Base-by-base conservation (phyloP, 2,329 filamentous ascomycete species). In the Aspergillus sp. region DNA sequence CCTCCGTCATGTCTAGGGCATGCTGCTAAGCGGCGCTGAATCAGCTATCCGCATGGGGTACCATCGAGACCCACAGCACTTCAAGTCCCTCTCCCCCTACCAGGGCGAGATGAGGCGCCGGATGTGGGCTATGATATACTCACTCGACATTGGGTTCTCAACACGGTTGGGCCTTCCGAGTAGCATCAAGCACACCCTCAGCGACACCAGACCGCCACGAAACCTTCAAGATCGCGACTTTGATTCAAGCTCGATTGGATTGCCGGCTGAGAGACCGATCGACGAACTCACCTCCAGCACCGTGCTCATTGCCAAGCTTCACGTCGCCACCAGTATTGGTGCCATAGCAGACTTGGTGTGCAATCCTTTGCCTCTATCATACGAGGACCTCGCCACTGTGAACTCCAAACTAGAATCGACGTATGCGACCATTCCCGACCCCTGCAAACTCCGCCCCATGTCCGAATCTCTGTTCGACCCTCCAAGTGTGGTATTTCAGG, bases 161-260 rank as follows among this genome's bases (percentile, higher is more conserved):
- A 85, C 85, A 61, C 82, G 87, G 57, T 75, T 87, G 58, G 85
- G 85, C 2, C 70, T 88, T 20, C 84, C 85, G 1, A 78, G 78
- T 56, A 81, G 84, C 75, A 75, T 85, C 41, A 73, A 80, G 46
- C 74, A 77, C 14, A 78, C 82, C 46, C 79, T 85, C 47, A 80
- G 76, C 41, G 85, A 88, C 59, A 84, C 81, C 0, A 59, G 66
- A 2, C 63, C 77, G 17, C 83, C 84, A 3, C 71, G 75, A 9
- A 86, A 87, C 61, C 63, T 87, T n/a, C 65, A 76, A 23, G 84
- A 87, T 62, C 74, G 78, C 1, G 84, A 87, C 58, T 82, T 87
- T 52, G 71, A 75, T 52, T 75, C 80, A 56, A 64, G 78, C 45
- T 74, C 71, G 9, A 62, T 61, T 3, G 70, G 71, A 17, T 63